phyloP scores from a whole-genome alignment of 108 stramenopile species.

The Hondaea fermentalgiana region DNA sequence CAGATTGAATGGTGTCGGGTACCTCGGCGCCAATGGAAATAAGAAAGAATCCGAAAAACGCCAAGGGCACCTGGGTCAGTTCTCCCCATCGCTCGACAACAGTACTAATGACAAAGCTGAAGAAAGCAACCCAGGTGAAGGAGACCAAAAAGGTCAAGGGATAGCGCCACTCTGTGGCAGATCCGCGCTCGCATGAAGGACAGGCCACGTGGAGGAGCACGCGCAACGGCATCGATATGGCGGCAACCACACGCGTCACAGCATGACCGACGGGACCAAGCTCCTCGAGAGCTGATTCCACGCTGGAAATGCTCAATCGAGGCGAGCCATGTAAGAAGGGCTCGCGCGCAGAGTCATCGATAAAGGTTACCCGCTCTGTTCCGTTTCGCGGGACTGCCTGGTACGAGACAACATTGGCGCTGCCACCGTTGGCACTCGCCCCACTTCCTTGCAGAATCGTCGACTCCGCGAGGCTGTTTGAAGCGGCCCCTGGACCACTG shows the following conservation, averaged over 20 bases:
- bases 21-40: not conserved
- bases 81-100: not conserved
- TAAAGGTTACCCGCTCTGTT: too few relatives aligned
- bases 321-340: too few relatives aligned
- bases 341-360: too few relatives aligned
- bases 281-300: not conserved
- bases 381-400: too few relatives aligned
- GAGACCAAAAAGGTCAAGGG: not conserved
- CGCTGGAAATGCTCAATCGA: not conserved
- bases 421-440: too few relatives aligned
- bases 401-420: too few relatives aligned
- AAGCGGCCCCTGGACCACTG: too few relatives aligned
- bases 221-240: not conserved
- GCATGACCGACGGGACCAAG: not conserved
- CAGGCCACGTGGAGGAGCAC: not conserved
- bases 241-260: not conserved
- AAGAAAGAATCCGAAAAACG: not conserved
- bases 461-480: too few relatives aligned
- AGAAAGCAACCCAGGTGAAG: not conserved
- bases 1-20: not conserved
- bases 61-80: not conserved
- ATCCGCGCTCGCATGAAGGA: not conserved
- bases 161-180: not conserved
- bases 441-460: too few relatives aligned
- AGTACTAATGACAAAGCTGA: not conserved